Evolutionary conservation across 306 rosid species (phyloP), one percentile per base, ranked within the genome.

Genomic region (Vicia faba): DNA sequence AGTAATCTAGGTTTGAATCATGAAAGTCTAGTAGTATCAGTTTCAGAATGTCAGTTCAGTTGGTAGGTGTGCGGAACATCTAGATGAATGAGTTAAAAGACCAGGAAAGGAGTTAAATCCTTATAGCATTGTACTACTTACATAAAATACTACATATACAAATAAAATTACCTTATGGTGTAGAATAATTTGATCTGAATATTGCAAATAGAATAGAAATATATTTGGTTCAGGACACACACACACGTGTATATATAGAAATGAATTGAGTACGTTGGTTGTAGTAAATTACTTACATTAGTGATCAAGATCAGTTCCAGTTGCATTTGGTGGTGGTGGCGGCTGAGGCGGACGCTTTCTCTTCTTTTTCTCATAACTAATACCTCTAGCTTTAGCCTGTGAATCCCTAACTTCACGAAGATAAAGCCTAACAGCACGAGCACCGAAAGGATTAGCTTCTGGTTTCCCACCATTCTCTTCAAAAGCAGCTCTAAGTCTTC

Each of bases 401-500:
- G 88, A 85, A 35, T 85, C 96, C 9, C 96, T 83, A 16, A 90
- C 91, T 64, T 90, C 96, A 1, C 95, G 88, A 23, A 89, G 83
- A 63, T 87, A 89, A 3, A 87, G 83, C 53, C 96, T 82, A 33
- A 90, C 95, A 2, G 89, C 88, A 1, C 95, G 82, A 39, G 91
- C 95, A 4, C 95, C 96, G 10, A 90, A 90, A 15, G 96, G 95
- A 79, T 90, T 90, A 0, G 85, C 81, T 48, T 77, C 81, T 2
- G 81, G 64, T 3, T 77, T 77, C 11, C 88, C 92, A 2, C 90
- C 96, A 35, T 90, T 83, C 70, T 90, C 96, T 57, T 90, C 96
- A n/a, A 82, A 90, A 9, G 96, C 93, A 0, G 96, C 96, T n/a
- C 96, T 76, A 29, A 89, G 90, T 14, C 96, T 85, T 0, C 96